Evolutionary conservation across 768 basidiomycete genomes (phyloP), one percentile per base, ranked within the genome.

Genomic region (Termitomyces sp.): DNA sequence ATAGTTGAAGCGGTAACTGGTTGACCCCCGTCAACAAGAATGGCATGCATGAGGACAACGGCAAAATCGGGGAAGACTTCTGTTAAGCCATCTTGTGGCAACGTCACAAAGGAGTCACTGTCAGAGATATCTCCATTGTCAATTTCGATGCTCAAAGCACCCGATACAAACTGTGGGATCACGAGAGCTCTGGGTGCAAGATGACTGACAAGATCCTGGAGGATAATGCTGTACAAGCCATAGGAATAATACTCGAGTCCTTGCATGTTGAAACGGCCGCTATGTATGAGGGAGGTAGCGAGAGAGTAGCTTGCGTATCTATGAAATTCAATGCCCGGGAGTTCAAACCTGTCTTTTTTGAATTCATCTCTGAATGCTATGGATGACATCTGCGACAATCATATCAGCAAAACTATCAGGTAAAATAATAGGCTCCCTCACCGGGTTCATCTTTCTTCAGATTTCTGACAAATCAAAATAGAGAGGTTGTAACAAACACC

Each of bases 271-370:
- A 16, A 50, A 2, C 25, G 48, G 14, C 48, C 14, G 10, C 48
- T 50, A n/a, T 50, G 49, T 9, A 50, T n/a, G 7, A 50, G 23
- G 16, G 49, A 21, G 2, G 21, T 50, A 17, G 34, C 16, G 2
- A 50, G 32, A n/a, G 35, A 35, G 35, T 50, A 50, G 23, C 49
- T 35, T 5, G 37, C 49, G 11, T 50, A 50, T 4, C 64, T 61
- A 14, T 42, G 56, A 54, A 5, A 19, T 12, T 12, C n/a, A n/a
- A 47, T n/a, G 11, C 46, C 46, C 12, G 46, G 46, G 10, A 47
- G 30, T 32, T 30, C 46, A 3, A 47, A 47, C 19, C 19, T 5
- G 30, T 19, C 11, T 1, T 12, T 2, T 32, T 47, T 5, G 30
- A 47, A 47, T 47, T 32, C 30, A 19, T 47, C 27, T 32, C 4